Percentiles rank a stretch among this genome's conserved stretches.
These are phyloP conservation scores for Zymoseptoria brevis DNA, from an alignment of 2,329 filamentous ascomycete species.

Conservation along the genomic window DNA sequence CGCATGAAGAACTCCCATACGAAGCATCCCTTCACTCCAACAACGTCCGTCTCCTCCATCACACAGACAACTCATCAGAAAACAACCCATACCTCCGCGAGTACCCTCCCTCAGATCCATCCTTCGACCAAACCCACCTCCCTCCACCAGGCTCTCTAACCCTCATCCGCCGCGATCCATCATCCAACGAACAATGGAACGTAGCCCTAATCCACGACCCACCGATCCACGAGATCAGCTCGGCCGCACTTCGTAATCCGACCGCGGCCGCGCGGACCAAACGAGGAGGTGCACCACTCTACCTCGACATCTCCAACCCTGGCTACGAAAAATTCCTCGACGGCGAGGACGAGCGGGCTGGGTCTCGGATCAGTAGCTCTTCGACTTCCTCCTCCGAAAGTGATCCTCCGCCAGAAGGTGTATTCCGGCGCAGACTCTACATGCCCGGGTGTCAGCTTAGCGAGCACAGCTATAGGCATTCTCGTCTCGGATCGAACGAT, in stretches of 20 bases:
- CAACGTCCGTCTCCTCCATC: conserved; percentile 18
- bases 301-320: conserved; percentile 51
- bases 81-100: conserved; percentile 20
- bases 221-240: conserved; percentile 37
- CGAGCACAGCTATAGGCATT: conserved; percentile 35
- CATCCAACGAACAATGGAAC: conserved; percentile 44
- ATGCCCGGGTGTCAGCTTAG: conserved; percentile 38
- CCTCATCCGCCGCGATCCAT: conserved; percentile 45
- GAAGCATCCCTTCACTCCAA: conserved; percentile 17
- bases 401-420: conserved; percentile 23
- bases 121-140: conserved; percentile 4
- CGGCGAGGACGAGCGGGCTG: conserved; percentile 25
- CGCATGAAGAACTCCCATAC: conserved; percentile 14
- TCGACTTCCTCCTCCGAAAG: conserved; percentile 18
- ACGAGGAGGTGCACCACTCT: conserved; percentile 36
- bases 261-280: conserved; percentile 26
- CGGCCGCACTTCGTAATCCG: conserved; percentile 31
- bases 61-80: conserved; percentile 14
- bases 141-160: conserved; percentile 30
- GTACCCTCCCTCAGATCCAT: conserved; percentile 8
- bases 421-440: conserved; percentile 41
- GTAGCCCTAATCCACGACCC: conserved; percentile 42
- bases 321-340: conserved; percentile 53
- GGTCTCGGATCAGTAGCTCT: conserved; percentile 21
- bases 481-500: conserved; percentile 19